Percentiles rank a stretch among this genome's conserved stretches.
These are phyloP conservation scores for Metschnikowia anglica DNA, from an alignment of 805 yeast species.

Conservation along the genomic window DNA sequence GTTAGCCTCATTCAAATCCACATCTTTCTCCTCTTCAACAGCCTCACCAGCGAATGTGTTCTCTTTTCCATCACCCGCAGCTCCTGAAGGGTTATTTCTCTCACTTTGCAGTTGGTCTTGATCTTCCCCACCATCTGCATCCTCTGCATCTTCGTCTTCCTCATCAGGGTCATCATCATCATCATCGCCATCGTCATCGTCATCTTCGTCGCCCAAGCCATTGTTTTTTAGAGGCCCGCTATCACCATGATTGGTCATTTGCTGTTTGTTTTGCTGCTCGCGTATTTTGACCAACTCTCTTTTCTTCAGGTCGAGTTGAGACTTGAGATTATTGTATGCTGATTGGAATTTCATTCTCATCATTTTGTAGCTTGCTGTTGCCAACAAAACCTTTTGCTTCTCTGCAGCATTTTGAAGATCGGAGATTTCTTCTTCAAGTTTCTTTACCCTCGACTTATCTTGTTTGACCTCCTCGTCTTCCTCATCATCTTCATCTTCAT, in stretches of 20 bases:
- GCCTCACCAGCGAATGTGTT: not conserved
- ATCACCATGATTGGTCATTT: conserved; percentile 1
- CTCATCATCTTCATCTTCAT: conserved; percentile 48
- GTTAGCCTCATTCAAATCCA: conserved; percentile 17
- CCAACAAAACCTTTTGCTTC: conserved; percentile 70
- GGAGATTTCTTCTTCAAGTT: conserved; percentile 78
- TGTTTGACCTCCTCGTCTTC: conserved; percentile 54
- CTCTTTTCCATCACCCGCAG: not conserved
- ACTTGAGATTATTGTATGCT: conserved; percentile 71
- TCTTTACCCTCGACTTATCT: conserved; percentile 52
- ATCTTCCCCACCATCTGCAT: conserved; percentile 23
- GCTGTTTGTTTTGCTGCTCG: conserved; percentile 19
- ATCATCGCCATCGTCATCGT: conserved; percentile 12
- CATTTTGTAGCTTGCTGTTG: conserved; percentile 76
- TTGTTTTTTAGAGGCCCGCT: not conserved
- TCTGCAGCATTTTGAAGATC: conserved; percentile 78
- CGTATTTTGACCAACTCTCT: conserved; percentile 21
- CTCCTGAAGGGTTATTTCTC: not conserved
- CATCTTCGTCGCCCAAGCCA: conserved; percentile 13
- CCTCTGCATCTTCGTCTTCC: conserved; percentile 26
- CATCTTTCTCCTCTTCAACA: not conserved
- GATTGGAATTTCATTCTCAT: conserved; percentile 83
- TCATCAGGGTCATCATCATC: conserved; percentile 12
- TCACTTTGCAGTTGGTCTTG: not conserved
- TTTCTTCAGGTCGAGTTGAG: conserved; percentile 74